These are phyloP conservation scores for Mitragyna speciosa DNA, from an alignment of 257 asterid species.

Conservation along the genomic window DNA sequence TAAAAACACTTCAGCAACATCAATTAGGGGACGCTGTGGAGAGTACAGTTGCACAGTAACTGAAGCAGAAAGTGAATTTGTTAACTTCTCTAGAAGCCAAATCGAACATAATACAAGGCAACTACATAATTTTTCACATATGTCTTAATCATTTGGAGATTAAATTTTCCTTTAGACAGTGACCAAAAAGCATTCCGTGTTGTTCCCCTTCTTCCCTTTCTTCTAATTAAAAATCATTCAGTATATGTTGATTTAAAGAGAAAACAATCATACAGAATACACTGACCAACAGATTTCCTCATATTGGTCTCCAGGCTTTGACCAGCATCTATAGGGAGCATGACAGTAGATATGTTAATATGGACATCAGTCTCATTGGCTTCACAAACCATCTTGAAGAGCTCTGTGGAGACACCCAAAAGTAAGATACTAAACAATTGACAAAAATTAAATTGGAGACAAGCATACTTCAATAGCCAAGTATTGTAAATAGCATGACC, in stretches of 20 bases:
- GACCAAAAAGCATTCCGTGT: slow-evolving; percentile 6
- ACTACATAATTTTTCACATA: background rate
- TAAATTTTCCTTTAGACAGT: background rate
- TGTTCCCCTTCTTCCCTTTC: background rate
- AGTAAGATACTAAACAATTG: slow-evolving; percentile 3
- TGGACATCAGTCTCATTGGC: slow-evolving; percentile 60
- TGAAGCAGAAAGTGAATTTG: slow-evolving; percentile 37
- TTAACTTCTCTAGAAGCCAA: slow-evolving; percentile 11
- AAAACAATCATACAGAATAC: background rate
- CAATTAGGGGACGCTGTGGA: slow-evolving; percentile 79
- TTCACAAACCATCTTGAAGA: slow-evolving; percentile 99
- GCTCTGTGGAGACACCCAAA: slow-evolving; percentile 50
- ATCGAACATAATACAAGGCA: slow-evolving; percentile 3
- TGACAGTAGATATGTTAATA: slow-evolving; percentile 79
- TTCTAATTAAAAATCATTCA: slow-evolving; percentile 2
- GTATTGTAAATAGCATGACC: background rate
- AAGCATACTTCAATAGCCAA: background rate
- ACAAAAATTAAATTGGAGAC: background rate
- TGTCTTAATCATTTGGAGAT: background rate
- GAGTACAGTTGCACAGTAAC: slow-evolving; percentile 88
- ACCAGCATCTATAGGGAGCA: slow-evolving; percentile 98
- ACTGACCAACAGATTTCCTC: slow-evolving; percentile 62
- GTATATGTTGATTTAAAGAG: background rate
- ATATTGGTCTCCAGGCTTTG: slow-evolving; percentile 48
- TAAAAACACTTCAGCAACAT: slow-evolving; percentile 89